phyloP scores from a whole-genome alignment of 1,284 basidiomycete species.

The Tilletiopsis washingtonensis region DNA sequence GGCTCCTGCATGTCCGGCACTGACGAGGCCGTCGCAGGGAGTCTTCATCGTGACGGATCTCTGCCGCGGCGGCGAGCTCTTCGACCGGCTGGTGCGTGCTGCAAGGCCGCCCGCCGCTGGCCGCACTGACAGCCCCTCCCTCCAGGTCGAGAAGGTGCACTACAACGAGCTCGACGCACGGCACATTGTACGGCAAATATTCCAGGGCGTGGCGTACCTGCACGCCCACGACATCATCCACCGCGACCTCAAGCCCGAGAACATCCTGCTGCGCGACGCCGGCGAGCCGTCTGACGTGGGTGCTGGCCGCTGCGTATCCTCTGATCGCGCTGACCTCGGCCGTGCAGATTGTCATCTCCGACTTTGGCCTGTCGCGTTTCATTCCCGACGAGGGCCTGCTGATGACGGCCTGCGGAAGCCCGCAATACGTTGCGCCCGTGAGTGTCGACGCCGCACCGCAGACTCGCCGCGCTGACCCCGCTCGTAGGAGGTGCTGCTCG shows the following conservation, averaged over 20 bases:
- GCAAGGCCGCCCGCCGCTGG: too few species aligned
- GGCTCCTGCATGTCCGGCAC: too few species aligned
- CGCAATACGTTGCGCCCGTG: constrained; percentile 45
- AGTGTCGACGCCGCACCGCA: too few species aligned
- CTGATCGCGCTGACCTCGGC: too few species aligned
- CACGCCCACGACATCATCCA: constrained; percentile 44
- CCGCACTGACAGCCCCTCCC: too few species aligned
- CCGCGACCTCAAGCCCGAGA: constrained; percentile 45
- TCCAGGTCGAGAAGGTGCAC: constrained; percentile 32
- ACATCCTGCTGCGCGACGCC: constrained; percentile 38
- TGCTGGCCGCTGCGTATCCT: too few species aligned
- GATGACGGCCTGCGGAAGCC: constrained; percentile 44
- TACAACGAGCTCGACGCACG: constrained; percentile 45
- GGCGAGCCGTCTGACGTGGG: constrained; percentile 26
- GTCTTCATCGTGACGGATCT: constrained; percentile 46
- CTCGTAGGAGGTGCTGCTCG: constrained; percentile 45
- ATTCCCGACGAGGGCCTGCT: constrained; percentile 40
- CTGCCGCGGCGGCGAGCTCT: constrained; percentile 43
- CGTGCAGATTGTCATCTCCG: constrained; percentile 44
- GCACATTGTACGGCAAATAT: constrained; percentile 38
- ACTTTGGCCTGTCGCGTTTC: constrained; percentile 44
- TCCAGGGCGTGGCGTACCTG: constrained; percentile 40
- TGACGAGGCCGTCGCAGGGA: constrained; percentile 5
- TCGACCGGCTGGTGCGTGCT: constrained; percentile 43
- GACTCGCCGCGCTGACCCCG: too few species aligned